Conservation (phyloP, 2,329 filamentous ascomycete species). For the Colletotrichum sp. region DNA sequence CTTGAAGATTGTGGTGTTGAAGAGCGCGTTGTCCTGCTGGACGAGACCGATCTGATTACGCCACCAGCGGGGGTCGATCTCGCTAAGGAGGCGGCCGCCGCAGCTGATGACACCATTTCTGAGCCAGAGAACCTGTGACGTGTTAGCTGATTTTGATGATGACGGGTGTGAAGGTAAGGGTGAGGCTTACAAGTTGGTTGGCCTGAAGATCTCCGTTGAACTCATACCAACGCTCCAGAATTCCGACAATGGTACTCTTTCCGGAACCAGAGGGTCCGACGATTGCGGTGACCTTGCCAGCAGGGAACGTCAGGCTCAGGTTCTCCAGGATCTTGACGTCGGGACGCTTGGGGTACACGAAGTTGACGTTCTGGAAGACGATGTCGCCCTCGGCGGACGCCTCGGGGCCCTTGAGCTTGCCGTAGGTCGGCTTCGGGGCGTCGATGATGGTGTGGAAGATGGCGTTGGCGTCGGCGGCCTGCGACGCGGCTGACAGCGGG, state of each 20-base stretch:
- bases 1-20: conserved; percentile 56
- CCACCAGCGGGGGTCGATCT: conserved; percentile 86
- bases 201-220: conserved; percentile 12
- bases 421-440: conserved; percentile 40
- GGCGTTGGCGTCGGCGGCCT: conserved; percentile 37
- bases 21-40: conserved; percentile 65
- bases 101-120: conserved; percentile 26
- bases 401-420: conserved; percentile 52
- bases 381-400: conserved; percentile 58
- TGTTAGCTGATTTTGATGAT: conserved; percentile 72
- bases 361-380: conserved; percentile 31
- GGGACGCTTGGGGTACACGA: conserved; percentile 38
- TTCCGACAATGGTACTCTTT: conserved; percentile 42
- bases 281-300: conserved; percentile 33
- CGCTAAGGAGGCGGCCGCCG: conserved; percentile 51
- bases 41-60: conserved; percentile 91
- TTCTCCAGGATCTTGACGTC: conserved; percentile 35
- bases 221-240: conserved; percentile 44
- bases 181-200: conserved; percentile 32
- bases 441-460: conserved; percentile 48
- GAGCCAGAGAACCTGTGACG: conserved; percentile 37
- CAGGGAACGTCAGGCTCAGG: conserved; percentile 35
- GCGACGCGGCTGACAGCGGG: conserved; percentile 36
- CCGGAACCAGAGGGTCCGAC: conserved; percentile 40
- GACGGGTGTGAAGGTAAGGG: conserved; percentile 71